phyloP scores from a whole-genome alignment of 192 early-diverging fungal genomes.

The Coemansia asiatica region DNA sequence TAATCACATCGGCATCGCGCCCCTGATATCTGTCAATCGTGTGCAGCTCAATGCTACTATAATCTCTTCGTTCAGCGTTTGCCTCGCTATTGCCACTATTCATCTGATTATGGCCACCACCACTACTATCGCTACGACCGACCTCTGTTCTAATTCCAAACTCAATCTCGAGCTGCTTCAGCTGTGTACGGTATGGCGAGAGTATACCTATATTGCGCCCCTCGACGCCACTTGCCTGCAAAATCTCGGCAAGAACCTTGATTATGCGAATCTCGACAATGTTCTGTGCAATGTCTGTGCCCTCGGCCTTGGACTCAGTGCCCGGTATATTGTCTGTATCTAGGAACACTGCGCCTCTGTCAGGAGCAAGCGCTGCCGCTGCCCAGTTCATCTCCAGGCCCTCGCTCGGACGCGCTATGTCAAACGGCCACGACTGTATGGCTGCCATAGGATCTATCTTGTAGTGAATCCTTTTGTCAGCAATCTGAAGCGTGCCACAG shows the following conservation, averaged over 20 bases:
- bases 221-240: slow-evolving; percentile 66
- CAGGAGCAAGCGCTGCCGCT: slow-evolving; percentile 62
- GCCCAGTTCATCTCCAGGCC: slow-evolving; percentile 64
- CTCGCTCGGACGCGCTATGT: background rate
- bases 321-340: slow-evolving; percentile 75
- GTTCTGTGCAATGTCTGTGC: slow-evolving; percentile 67
- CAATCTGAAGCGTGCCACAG: slow-evolving; percentile 70
- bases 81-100: background rate
- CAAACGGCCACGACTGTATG: slow-evolving; percentile 17
- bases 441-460: slow-evolving; percentile 17
- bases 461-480: slow-evolving; percentile 53
- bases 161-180: slow-evolving; percentile 55
- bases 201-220: slow-evolving; percentile 75
- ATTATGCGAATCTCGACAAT: slow-evolving; percentile 66
- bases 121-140: too few species aligned
- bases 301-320: slow-evolving; percentile 56
- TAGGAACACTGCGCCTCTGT: slow-evolving; percentile 71
- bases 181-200: slow-evolving; percentile 80
- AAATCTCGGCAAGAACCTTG: slow-evolving; percentile 55
- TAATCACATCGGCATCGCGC: slow-evolving; percentile 86
- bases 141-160: slow-evolving; percentile 9
- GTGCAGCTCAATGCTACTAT: slow-evolving; percentile 65
- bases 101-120: background rate
- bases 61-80: background rate
- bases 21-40: slow-evolving; percentile 96